Evolutionary conservation across 495 filamentous ascomycete genomes (phyloP), one percentile per base, ranked within the genome.

Genomic region (Podospora sp.): DNA sequence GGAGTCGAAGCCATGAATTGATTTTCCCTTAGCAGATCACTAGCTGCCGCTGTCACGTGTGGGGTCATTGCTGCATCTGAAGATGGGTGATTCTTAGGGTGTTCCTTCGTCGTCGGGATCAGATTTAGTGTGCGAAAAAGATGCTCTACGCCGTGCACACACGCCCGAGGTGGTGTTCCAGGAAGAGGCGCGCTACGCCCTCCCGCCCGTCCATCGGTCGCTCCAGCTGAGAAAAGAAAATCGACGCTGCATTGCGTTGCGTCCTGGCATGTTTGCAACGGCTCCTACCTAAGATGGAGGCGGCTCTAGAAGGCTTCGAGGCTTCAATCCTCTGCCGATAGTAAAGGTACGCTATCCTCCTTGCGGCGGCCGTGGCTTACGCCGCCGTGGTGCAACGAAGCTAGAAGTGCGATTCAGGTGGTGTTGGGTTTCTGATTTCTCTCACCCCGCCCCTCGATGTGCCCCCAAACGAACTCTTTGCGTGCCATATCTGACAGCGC

Each of bases 261-360:
- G 36, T n/a, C 27, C 6, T 11, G 20, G 33, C 22, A 20, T 27
- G 27, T 12, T n/a, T n/a, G 9, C 26, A 55, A 61, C 58, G 20
- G 65, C 29, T 33, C 29, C 29, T 40, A 58, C 59, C 58, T 27
- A 62, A 59, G 52, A 16, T 46, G 53, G 35, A 36, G 62, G 63
- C n/a, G 55, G 63, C 63, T 65, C 63, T 65, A 65, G 63, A 67
- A 62, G 55, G 49, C 57, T 67, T 67, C 65, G 61, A 27, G 49
- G 18, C 40, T 46, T 46, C 40, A 46, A 46, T 46, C 16, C 40
- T 46, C 40, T 46, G 40, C 40, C 40, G 40, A 46, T 46, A 46
- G 53, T 26, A 7, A 21, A 12, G 20, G 7, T 18, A 18, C 53
- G 53, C 60, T 22, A 27, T 50, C 6, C 60, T 62, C 21, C n/a